A percentile compares a stretch with the other conserved stretches of the same genome.
Evolutionary conservation across 2,329 filamentous ascomycete species (phyloP).

Genomic region (Cercospora nicotianae): DNA sequence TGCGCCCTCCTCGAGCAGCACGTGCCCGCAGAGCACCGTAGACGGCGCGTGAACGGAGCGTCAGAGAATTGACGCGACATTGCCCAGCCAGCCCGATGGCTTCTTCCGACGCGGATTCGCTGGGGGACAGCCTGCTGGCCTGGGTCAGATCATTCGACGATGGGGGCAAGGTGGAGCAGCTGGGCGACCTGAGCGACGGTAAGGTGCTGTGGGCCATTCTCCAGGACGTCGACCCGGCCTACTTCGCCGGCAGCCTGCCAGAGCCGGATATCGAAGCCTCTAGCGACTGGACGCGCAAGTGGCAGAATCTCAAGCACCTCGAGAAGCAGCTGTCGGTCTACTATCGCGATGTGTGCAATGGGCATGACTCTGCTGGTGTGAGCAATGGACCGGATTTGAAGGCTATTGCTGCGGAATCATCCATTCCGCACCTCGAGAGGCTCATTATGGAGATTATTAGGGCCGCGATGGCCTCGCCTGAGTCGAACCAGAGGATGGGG

Average conservation of each 20-base stretch:
- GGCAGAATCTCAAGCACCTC: conserved; percentile 56
- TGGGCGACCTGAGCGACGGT: conserved; percentile 50
- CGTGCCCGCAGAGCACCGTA: background rate
- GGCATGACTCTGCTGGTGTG: conserved; percentile 37
- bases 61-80: background rate
- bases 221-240: conserved; percentile 48
- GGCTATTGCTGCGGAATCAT: conserved; percentile 49
- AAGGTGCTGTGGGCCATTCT: conserved; percentile 51
- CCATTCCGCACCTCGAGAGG: conserved; percentile 40
- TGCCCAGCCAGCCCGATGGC: conserved; percentile 22
- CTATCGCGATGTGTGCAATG: conserved; percentile 48
- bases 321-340: conserved; percentile 51
- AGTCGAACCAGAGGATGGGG: conserved; percentile 51
- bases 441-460: conserved; percentile 53
- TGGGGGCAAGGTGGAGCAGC: conserved; percentile 39
- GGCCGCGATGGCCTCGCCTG: conserved; percentile 49
- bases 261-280: conserved; percentile 46
- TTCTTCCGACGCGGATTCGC: conserved; percentile 26
- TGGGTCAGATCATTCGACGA: conserved; percentile 50
- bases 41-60: background rate
- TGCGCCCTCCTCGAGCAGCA: background rate
- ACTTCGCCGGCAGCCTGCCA: conserved; percentile 52
- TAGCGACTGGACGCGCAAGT: conserved; percentile 53
- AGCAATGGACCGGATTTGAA: conserved; percentile 50
- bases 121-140: conserved; percentile 35